These are phyloP conservation scores for Aspergillus cavernicola DNA, from an alignment of 495 filamentous ascomycete species.

Conservation along the genomic window DNA sequence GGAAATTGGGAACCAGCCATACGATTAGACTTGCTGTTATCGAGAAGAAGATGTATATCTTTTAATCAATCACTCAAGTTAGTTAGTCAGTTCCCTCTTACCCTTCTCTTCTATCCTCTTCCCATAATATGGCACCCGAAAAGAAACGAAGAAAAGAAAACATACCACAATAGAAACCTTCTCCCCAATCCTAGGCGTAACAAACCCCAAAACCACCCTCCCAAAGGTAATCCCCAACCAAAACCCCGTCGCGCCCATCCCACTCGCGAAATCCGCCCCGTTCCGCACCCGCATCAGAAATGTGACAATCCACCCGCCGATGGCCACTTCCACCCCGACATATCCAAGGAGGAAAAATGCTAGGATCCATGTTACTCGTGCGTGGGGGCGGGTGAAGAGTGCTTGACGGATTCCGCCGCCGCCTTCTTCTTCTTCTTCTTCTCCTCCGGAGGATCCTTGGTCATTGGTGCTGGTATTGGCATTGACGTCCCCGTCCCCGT, in stretches of 20 bases:
- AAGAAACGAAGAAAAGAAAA: not conserved
- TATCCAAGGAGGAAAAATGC: conserved; percentile 75
- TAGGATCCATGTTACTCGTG: conserved; percentile 67
- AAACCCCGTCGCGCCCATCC: conserved; percentile 63
- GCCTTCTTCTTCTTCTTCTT: not conserved
- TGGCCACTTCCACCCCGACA: conserved; percentile 79
- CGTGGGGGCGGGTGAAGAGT: conserved; percentile 43
- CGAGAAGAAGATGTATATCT: conserved; percentile 13
- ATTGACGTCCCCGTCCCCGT: not conserved
- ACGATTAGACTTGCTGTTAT: conserved; percentile 52
- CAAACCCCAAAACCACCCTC: conserved; percentile 56
- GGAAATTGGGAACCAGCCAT: conserved; percentile 60
- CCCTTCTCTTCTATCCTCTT: too few species aligned
- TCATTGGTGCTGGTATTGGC: conserved; percentile 25
- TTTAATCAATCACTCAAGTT: not conserved
- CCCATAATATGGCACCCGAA: not conserved
- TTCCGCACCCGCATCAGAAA: conserved; percentile 61
- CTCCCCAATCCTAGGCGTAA: conserved; percentile 60
- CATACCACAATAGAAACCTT: conserved; percentile 52
- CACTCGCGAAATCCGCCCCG: conserved; percentile 51
- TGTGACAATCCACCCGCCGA: conserved; percentile 69
- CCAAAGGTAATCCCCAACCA: conserved; percentile 65
- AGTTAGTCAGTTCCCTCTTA: too few species aligned
- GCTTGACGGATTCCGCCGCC: conserved; percentile 51
- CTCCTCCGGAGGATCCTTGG: conserved; percentile 7